A percentile compares a stretch with the other conserved stretches of the same genome.
Evolutionary conservation across 1,284 basidiomycete species (phyloP).

Genomic region (Mycosarcoma mackinlayi): DNA sequence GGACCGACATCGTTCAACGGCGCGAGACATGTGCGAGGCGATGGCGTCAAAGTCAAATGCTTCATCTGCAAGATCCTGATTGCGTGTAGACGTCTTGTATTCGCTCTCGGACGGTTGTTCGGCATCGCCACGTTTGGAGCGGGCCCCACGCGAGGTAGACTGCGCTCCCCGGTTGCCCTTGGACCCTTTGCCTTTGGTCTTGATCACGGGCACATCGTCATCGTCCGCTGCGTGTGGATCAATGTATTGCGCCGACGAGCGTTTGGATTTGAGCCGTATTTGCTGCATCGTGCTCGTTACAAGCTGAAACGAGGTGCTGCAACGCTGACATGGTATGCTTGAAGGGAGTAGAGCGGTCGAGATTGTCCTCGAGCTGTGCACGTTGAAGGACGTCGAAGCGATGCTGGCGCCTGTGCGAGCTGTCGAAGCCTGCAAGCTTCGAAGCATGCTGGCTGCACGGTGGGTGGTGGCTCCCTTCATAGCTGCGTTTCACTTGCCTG

Average conservation of each 20-base stretch:
- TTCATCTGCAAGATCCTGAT: slow-evolving; percentile 55
- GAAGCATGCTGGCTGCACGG: slow-evolving; percentile 10
- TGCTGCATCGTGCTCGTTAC: background rate
- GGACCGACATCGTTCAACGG: slow-evolving; percentile 46
- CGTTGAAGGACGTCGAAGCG: slow-evolving; percentile 10
- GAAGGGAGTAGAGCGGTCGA: slow-evolving; percentile 15
- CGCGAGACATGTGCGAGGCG: slow-evolving; percentile 48
- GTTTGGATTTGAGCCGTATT: slow-evolving; percentile 38
- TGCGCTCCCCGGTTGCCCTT: slow-evolving; percentile 36
- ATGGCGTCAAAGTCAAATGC: slow-evolving; percentile 50
- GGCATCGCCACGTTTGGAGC: slow-evolving; percentile 40
- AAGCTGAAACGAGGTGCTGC: background rate
- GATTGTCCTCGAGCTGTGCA: slow-evolving; percentile 3
- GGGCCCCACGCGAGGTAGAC: slow-evolving; percentile 27
- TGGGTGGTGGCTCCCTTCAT: slow-evolving; percentile 2
- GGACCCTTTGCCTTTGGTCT: slow-evolving; percentile 59
- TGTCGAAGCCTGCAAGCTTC: slow-evolving; percentile 10
- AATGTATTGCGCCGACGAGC: slow-evolving; percentile 45
- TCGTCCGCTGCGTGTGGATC: slow-evolving; percentile 34
- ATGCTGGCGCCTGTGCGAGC: background rate
- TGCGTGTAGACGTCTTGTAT: slow-evolving; percentile 45
- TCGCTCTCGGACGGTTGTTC: slow-evolving; percentile 16
- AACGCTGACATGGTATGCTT: background rate
- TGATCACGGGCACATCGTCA: slow-evolving; percentile 60
- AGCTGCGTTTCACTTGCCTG: background rate